Base-by-base conservation (phyloP, 257 asterid genomes). In the Hygrophila difformis region DNA sequence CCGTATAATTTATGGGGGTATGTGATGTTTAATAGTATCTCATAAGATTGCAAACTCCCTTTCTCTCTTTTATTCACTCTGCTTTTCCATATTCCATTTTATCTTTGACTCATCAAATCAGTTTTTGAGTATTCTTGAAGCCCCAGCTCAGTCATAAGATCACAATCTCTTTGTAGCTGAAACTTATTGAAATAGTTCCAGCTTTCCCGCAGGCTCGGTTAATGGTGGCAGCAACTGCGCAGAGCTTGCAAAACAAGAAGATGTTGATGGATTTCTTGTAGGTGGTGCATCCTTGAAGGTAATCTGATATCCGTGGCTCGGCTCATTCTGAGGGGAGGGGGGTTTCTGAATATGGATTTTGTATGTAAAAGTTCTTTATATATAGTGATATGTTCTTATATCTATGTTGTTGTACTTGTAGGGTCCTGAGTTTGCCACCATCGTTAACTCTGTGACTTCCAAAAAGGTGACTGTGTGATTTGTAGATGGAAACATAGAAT, bases 281-380 rank as follows among this genome's bases (percentile, higher is more conserved):
- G 99, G 99, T 3, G 99, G 99, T 45, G 97, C 99, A 55, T 86
- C 99, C 52, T 76, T 91, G 10, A 91, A 91, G 99, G 99, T 86
- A 72, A 2, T 24, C 3, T 24, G 5, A 24, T 9, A 12, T 33
- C 31, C 31, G 8, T 26, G 31, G n/a, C n/a, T n/a, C n/a, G n/a
- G n/a, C 8, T 3, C 31, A 26, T 26, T 1, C 7, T 8, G 8
- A 26, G 31, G 31, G 31, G 8, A 26, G 8, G 8, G 31, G 8
- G 31, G 31, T 26, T 26, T 3, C 8, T 26, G 8, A 26, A 26
- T 3, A 8, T 33, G 37, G 2, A 33, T 6, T 33, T 33, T 33
- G 37, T 33, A 5, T 2, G 37, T 12, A 9, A 33, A 5, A 33
- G 2, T 9, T 10, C 8, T 33, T 33, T 33, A 2, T 5, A 33